Percentiles rank a stretch among this genome's conserved stretches.
These are phyloP conservation scores for Zygosaccharomyces bisporus DNA, from an alignment of 805 yeast genomes.

Conservation along the genomic window DNA sequence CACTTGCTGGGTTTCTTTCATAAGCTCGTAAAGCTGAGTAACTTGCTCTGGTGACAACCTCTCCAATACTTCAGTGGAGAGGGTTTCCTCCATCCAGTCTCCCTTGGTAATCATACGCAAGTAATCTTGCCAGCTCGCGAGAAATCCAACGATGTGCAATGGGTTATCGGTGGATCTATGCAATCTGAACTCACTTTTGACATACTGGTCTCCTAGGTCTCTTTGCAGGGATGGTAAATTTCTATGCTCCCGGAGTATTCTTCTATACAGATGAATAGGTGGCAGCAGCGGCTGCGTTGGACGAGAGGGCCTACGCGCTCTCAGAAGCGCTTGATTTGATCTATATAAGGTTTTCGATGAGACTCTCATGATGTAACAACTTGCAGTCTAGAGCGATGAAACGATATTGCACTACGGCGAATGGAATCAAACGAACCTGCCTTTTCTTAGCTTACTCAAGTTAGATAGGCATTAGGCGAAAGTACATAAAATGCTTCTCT, in stretches of 20 bases:
- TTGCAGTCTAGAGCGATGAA: too few species aligned
- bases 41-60: conserved; percentile 90
- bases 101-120: conserved; percentile 55
- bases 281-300: conserved; percentile 59
- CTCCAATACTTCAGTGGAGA: conserved; percentile 63
- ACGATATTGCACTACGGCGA: too few species aligned
- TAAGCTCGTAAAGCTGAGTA: conserved; percentile 72
- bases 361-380: conserved; percentile 1
- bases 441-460: background rate
- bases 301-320: conserved; percentile 12
- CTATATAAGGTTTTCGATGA: conserved; percentile 1
- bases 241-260: conserved; percentile 78
- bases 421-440: too few species aligned
- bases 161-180: conserved; percentile 85
- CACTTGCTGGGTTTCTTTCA: conserved; percentile 60
- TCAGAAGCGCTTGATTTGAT: conserved; percentile 11
- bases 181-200: conserved; percentile 81
- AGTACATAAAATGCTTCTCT: background rate
- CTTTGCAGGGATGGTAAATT: conserved; percentile 64
- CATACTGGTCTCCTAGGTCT: conserved; percentile 84
- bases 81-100: conserved; percentile 58
- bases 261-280: conserved; percentile 73
- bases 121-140: conserved; percentile 92
- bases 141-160: conserved; percentile 85
- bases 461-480: background rate